Evolutionary conservation across 1,284 basidiomycete species (phyloP), one percentile per base, ranked within the genome.

Genomic region (Hemileia vastatrix): DNA sequence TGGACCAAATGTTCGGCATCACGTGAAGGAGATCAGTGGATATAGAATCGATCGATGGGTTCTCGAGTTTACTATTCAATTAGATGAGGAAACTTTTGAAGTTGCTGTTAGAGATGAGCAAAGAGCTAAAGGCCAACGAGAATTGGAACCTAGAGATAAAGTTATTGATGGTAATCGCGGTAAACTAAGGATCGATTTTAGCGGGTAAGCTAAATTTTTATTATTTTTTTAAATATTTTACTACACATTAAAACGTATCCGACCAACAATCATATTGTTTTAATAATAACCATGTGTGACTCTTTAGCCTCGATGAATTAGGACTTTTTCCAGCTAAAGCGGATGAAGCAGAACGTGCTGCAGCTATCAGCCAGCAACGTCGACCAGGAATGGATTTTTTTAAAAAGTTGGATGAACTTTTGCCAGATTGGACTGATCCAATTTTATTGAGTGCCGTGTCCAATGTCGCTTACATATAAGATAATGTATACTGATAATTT

Each of bases 1-100:
- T 5, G 78, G 78, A 51, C 83, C 85, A 65, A 80, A 82, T 68
- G 82, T 82, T n/a, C 81, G 90, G 5, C 94, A 97, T 74, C 88
- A 92, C 71, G 83, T 97, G 77, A 96, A 94, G 75, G 88, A 90
- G 74, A 88, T 83, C 0, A 89, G 88, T 2, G 88, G 87, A 75
- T 86, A 88, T 69, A 86, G 86, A 1, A 81, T 82, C 32, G 81
- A 88, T 65, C 78, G 78, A 0, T 93, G 87, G 84, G 78, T 80
- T 0, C 77, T 93, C 58, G 81, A 87, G 67, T 79, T 93, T 64
- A 81, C 84, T 36, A 77, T 90, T 58, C 82, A 84, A 69, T 76
- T 86, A n/a, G 75, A 77, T 4, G 53, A 62, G 11, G 64, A 60
- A 2, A 57, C 67, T 31, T 70, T 74, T 53, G 65, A 70, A 11